Conservation (phyloP, 805 yeast species). For the Yamadazyma takamatsuzukensis region DNA sequence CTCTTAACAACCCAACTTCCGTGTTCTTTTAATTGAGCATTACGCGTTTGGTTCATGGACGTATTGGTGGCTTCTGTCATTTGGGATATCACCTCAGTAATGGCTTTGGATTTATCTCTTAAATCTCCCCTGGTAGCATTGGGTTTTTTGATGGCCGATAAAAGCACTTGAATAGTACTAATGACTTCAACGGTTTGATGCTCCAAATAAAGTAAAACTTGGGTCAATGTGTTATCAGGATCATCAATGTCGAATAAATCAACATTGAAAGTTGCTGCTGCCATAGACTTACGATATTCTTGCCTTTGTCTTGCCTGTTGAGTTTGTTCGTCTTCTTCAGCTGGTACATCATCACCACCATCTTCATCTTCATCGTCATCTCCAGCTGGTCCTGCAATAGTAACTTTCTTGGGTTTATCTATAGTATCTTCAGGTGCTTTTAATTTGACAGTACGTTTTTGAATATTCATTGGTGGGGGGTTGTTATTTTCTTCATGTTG, state of each 20-base stretch:
- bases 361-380: slow-evolving; percentile 10
- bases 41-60: slow-evolving; percentile 85
- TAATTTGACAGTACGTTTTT: slow-evolving; percentile 1
- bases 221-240: slow-evolving; percentile 85
- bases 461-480: neutral
- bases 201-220: slow-evolving; percentile 79
- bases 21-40: slow-evolving; percentile 80
- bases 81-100: slow-evolving; percentile 71
- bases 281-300: slow-evolving; percentile 44
- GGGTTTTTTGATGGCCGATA: slow-evolving; percentile 72
- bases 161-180: slow-evolving; percentile 78
- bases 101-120: slow-evolving; percentile 69
- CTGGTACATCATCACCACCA: slow-evolving; percentile 15
- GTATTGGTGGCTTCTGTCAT: slow-evolving; percentile 88
- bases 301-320: slow-evolving; percentile 39
- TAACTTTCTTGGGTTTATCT: neutral
- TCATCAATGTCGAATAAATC: slow-evolving; percentile 77
- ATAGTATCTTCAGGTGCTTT: slow-evolving; percentile 3
- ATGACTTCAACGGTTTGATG: slow-evolving; percentile 93
- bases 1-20: slow-evolving; percentile 89
- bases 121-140: slow-evolving; percentile 73
- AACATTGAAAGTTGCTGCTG: slow-evolving; percentile 60
- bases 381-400: neutral
- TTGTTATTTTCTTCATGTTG: slow-evolving; percentile 3
- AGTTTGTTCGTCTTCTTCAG: slow-evolving; percentile 25